These are phyloP conservation scores for Solanum bulbocastanum DNA, from an alignment of 257 asterid species.

Conservation along the genomic window DNA sequence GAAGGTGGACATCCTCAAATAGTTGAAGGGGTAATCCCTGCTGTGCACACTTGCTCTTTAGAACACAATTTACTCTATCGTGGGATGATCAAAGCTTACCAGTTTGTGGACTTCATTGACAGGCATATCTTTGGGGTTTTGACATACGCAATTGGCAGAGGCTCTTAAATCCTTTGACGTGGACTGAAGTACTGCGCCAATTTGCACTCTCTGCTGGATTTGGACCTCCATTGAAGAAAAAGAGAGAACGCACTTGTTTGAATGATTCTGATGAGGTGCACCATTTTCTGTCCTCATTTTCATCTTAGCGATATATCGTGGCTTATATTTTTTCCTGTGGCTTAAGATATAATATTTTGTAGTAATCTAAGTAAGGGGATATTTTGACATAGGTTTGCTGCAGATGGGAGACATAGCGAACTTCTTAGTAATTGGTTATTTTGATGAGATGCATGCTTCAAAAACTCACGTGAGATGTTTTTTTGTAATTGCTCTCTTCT, in stretches of 20 bases:
- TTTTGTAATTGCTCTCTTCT: neutral
- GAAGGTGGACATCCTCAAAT: slow-evolving; percentile 99
- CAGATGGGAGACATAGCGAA: neutral
- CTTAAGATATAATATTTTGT: neutral
- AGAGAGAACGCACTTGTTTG: slow-evolving; percentile 37
- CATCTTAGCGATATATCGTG: neutral
- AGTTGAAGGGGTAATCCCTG: slow-evolving; percentile 83
- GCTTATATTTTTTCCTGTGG: neutral
- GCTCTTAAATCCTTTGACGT: slow-evolving; percentile 76
- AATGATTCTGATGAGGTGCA: slow-evolving; percentile 69
- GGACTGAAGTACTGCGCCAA: slow-evolving; percentile 95
- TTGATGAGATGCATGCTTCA: neutral
- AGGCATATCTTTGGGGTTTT: slow-evolving; percentile 98
- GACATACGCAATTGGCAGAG: slow-evolving; percentile 90
- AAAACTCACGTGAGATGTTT: neutral
- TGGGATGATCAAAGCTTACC: neutral
- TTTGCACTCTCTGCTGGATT: slow-evolving; percentile 93
- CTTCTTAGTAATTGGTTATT: neutral
- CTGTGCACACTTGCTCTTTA: slow-evolving; percentile 1
- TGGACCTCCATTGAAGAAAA: slow-evolving; percentile 85
- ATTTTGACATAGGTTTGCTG: neutral
- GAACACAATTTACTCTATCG: neutral
- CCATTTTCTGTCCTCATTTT: neutral
- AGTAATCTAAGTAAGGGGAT: neutral
- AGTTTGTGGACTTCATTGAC: slow-evolving; percentile 12